Conservation (phyloP, 2,329 filamentous ascomycete species). For the Rhynchosporium secalis region DNA sequence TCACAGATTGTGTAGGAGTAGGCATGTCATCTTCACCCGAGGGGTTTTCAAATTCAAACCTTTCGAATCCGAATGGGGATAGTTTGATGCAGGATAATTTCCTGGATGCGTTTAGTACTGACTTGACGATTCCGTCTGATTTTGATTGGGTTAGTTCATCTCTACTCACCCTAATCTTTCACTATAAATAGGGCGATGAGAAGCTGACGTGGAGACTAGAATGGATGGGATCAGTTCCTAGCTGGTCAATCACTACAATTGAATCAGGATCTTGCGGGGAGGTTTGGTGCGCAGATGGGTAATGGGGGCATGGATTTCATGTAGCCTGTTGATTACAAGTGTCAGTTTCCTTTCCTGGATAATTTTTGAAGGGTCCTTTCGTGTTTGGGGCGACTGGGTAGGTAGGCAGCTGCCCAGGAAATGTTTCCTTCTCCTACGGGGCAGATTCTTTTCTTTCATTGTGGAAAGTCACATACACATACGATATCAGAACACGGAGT, state of each 20-base stretch:
- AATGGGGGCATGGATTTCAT: constrained; percentile 15
- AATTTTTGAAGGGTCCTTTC: too few species aligned
- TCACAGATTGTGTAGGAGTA: constrained; percentile 15
- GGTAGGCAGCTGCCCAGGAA: too few species aligned
- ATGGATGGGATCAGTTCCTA: constrained; percentile 31
- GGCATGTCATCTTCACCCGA: background rate
- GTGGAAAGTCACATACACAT: too few species aligned
- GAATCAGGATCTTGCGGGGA: constrained; percentile 10
- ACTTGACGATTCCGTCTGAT: constrained; percentile 25
- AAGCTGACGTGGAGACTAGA: constrained; percentile 20
- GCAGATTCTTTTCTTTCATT: too few species aligned
- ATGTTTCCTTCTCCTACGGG: too few species aligned
- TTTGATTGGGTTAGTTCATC: constrained; percentile 31
- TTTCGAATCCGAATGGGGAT: constrained; percentile 11
- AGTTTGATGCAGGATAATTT: constrained; percentile 25
- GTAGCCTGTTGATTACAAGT: background rate
- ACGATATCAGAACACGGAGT: too few species aligned
- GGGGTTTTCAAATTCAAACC: background rate
- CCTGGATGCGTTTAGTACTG: constrained; percentile 24
- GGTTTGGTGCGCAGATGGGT: constrained; percentile 15
- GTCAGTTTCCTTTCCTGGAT: too few species aligned
- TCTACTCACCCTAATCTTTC: background rate
- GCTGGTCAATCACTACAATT: constrained; percentile 7
- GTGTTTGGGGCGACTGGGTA: too few species aligned
- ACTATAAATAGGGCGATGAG: too few species aligned